phyloP scores from a whole-genome alignment of 306 rosid species.

The Cucumis melo region DNA sequence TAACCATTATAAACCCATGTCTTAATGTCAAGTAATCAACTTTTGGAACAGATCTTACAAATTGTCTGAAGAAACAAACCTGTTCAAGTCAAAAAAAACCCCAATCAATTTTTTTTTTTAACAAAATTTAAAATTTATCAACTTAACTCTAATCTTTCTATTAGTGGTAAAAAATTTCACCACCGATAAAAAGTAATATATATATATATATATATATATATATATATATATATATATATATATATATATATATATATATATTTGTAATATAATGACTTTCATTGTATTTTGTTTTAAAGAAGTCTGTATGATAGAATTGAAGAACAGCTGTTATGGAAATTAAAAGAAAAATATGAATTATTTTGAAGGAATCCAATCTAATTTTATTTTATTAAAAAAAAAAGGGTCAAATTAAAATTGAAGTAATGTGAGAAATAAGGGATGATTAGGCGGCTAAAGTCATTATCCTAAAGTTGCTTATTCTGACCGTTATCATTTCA shows the following conservation, averaged over 20 bases:
- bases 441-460: neutral
- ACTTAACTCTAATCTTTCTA: too few species aligned
- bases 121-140: too few species aligned
- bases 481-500: neutral
- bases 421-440: neutral
- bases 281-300: too few species aligned
- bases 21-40: conserved; percentile 86
- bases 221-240: too few species aligned
- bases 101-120: neutral
- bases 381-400: neutral
- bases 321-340: neutral
- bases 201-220: too few species aligned
- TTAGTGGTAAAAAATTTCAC: too few species aligned
- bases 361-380: neutral
- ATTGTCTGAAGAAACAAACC: conserved; percentile 76
- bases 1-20: conserved; percentile 85
- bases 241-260: too few species aligned
- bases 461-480: neutral
- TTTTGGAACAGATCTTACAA: conserved; percentile 77
- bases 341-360: neutral
- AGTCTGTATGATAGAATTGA: neutral
- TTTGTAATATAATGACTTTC: too few species aligned
- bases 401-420: neutral
- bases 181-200: too few species aligned
- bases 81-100: conserved; percentile 6